These are phyloP conservation scores for Blastobotrys indianensis DNA, from an alignment of 1,139 yeast genomes.

Conservation along the genomic window DNA sequence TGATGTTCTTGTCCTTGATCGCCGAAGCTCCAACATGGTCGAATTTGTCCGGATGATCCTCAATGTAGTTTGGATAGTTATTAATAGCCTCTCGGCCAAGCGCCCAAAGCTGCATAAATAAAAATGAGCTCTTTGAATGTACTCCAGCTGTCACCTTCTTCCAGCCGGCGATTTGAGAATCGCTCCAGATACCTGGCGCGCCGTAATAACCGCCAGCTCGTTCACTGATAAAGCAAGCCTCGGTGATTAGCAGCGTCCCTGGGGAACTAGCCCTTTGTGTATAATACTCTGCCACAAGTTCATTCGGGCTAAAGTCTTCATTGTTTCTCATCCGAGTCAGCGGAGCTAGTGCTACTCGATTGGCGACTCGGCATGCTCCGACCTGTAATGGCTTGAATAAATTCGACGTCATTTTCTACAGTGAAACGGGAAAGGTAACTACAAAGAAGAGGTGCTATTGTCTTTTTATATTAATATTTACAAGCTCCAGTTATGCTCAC, in stretches of 20 bases:
- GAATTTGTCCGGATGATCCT: neutral
- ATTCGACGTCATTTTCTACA: no score
- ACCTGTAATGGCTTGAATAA: neutral
- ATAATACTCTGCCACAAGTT: conserved; percentile 46
- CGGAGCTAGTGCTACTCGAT: conserved; percentile 48
- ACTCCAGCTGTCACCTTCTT: conserved; percentile 33
- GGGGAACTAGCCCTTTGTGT: conserved; percentile 46
- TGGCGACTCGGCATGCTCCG: conserved; percentile 9
- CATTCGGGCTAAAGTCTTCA: conserved; percentile 39
- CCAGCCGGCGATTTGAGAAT: conserved; percentile 40
- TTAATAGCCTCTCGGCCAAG: conserved; percentile 40
- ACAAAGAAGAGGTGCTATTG: no score
- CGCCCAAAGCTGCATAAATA: conserved; percentile 40
- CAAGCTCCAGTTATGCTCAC: no score
- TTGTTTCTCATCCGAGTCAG: conserved; percentile 45
- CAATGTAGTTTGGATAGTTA: conserved; percentile 17
- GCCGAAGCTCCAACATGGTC: conserved; percentile 27
- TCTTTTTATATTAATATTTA: no score
- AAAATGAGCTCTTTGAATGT: conserved; percentile 35
- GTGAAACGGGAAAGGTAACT: no score
- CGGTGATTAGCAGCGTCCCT: conserved; percentile 45
- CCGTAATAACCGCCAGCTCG: conserved; percentile 30
- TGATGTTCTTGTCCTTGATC: no score
- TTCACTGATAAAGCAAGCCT: conserved; percentile 38
- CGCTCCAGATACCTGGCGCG: conserved; percentile 43